Conservation (phyloP, 177 flowering plant genomes). For the Vitis hybrid region DNA sequence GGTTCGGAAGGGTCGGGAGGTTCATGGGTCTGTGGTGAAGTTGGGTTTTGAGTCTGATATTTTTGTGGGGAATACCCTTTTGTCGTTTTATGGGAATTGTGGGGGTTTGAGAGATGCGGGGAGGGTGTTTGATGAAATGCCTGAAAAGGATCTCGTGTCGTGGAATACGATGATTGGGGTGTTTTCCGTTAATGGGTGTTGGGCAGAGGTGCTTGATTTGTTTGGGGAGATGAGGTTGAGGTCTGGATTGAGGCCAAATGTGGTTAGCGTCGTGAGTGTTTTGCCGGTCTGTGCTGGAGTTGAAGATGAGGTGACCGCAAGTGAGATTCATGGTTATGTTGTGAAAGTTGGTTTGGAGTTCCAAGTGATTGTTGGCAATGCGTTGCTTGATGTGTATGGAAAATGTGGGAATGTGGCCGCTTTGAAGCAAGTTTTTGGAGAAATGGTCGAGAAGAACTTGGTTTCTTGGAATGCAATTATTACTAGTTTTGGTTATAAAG, state of each 20-base stretch:
- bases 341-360: constrained; percentile 37
- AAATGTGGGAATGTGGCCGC: constrained; percentile 34
- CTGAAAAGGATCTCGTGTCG: constrained; percentile 33
- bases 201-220: constrained; percentile 14
- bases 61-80: constrained; percentile 38
- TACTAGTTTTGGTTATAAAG: constrained; percentile 22
- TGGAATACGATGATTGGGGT: constrained; percentile 40
- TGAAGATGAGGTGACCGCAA: constrained; percentile 18
- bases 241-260: constrained; percentile 22
- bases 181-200: constrained; percentile 22
- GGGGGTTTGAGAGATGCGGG: constrained; percentile 15
- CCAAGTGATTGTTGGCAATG: constrained; percentile 28
- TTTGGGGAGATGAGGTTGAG: constrained; percentile 24
- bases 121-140: constrained; percentile 41
- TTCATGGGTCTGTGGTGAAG: constrained; percentile 38
- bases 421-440: constrained; percentile 26
- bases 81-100: constrained; percentile 29
- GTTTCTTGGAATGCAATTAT: constrained; percentile 46
- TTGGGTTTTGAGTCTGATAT: constrained; percentile 31
- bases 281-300: constrained; percentile 32
- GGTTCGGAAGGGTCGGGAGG: constrained; percentile 36
- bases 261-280: constrained; percentile 28
- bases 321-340: constrained; percentile 28
- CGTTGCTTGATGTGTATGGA: constrained; percentile 40
- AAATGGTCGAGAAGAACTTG: constrained; percentile 32